Conservation (phyloP, 495 filamentous ascomycete species). For the Penicillium steckii region DNA sequence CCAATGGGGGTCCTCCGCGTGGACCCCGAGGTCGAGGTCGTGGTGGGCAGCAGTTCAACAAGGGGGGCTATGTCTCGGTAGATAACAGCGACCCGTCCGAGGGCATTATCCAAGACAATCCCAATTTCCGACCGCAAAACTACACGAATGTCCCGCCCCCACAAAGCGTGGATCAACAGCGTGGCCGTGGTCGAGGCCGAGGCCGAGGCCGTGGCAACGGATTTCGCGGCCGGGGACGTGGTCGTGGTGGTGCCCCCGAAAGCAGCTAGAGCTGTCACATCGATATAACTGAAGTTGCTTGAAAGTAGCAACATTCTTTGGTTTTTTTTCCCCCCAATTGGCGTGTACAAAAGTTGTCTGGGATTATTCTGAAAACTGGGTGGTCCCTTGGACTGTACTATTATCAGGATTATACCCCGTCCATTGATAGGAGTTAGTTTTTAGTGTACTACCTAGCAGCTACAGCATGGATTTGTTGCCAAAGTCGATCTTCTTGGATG, state of each 20-base stretch:
- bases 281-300: neutral
- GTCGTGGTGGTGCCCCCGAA: conserved; percentile 19
- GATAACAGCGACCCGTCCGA: conserved; percentile 49
- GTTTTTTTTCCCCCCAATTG: neutral
- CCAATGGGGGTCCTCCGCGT: conserved; percentile 28
- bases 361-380: neutral
- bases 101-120: conserved; percentile 51
- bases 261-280: conserved; percentile 5
- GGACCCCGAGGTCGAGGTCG: conserved; percentile 38
- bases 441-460: too few species aligned
- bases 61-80: conserved; percentile 52
- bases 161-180: conserved; percentile 57
- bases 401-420: neutral
- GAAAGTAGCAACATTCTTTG: neutral
- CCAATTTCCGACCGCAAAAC: conserved; percentile 54
- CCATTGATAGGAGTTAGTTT: neutral
- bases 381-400: neutral
- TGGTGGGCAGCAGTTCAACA: conserved; percentile 35
- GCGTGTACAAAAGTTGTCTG: neutral
- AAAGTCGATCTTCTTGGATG: neutral
- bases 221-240: conserved; percentile 2
- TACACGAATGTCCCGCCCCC: conserved; percentile 83
- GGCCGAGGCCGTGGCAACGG: conserved; percentile 25
- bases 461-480: neutral
- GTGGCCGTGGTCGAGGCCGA: conserved; percentile 53